These are phyloP conservation scores for Phaffomyces antillensis DNA, from an alignment of 805 yeast genomes.

Conservation along the genomic window DNA sequence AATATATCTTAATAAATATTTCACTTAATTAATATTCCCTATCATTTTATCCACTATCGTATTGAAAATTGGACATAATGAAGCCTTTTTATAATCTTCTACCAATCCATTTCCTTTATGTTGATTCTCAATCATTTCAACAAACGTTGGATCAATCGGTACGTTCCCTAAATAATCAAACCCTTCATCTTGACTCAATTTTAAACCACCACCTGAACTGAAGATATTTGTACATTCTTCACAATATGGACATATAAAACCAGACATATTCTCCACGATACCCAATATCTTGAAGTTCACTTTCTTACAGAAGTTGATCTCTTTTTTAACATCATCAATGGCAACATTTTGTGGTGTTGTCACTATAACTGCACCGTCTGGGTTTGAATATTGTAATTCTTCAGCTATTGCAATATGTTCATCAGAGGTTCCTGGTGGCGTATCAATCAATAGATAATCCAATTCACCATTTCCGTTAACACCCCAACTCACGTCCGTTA, in stretches of 20 bases:
- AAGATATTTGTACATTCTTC: slow-evolving; percentile 88
- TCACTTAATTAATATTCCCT: slow-evolving; percentile 18
- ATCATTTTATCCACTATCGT: slow-evolving; percentile 34
- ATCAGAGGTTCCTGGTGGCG: slow-evolving; percentile 98
- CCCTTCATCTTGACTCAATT: slow-evolving; percentile 52
- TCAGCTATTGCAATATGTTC: slow-evolving; percentile 97
- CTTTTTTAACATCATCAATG: slow-evolving; percentile 90
- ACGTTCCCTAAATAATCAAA: slow-evolving; percentile 76
- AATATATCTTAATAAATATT: not conserved
- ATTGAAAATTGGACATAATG: slow-evolving; percentile 35
- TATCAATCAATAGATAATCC: slow-evolving; percentile 79
- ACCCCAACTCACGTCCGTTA: slow-evolving; percentile 90
- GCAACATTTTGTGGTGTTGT: slow-evolving; percentile 96
- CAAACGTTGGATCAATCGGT: slow-evolving; percentile 91
- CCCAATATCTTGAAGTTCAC: slow-evolving; percentile 79
- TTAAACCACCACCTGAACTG: slow-evolving; percentile 86
- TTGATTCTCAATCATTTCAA: slow-evolving; percentile 71
- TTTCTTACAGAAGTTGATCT: slow-evolving; percentile 84
- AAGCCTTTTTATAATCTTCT: slow-evolving; percentile 28
- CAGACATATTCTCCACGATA: slow-evolving; percentile 92
- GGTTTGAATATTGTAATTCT: slow-evolving; percentile 59
- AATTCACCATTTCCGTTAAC: slow-evolving; percentile 24
- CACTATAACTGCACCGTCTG: slow-evolving; percentile 91
- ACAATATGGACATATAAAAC: slow-evolving; percentile 92
- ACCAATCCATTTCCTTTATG: slow-evolving; percentile 25